Evolutionary conservation across 345 rosid genomes (phyloP).

Genomic region (Gossypium bickii): DNA sequence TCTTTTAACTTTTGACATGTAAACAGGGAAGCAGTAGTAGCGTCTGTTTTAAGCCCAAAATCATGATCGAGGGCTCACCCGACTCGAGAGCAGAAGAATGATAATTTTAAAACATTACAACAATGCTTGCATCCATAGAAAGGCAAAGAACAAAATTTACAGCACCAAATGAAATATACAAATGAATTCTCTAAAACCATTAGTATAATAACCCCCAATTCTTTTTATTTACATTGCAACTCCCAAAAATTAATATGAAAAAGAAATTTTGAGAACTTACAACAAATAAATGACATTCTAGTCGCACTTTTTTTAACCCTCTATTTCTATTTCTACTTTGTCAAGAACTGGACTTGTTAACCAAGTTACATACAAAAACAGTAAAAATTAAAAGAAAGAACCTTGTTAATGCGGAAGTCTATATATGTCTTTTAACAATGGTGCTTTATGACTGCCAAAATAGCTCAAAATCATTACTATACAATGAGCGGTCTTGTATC

Average conservation of each 20-base stretch:
- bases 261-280: neutral
- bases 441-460: conserved; percentile 94
- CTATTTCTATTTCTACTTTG: conserved; percentile 28
- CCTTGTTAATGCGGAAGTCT: conserved; percentile 18
- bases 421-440: neutral
- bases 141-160: too few species aligned
- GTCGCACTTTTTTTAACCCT: neutral
- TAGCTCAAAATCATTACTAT: conserved; percentile 76
- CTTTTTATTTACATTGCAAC: conserved; percentile 25
- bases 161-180: neutral
- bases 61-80: too few species aligned
- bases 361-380: conserved; percentile 25
- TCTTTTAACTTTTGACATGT: too few species aligned
- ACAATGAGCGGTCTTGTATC: conserved; percentile 98
- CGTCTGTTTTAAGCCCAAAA: too few species aligned
- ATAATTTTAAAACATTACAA: too few species aligned
- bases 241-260: neutral
- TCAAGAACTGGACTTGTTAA: conserved; percentile 20
- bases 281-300: conserved; percentile 27
- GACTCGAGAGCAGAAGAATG: too few species aligned
- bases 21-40: too few species aligned
- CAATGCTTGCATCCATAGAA: too few species aligned
- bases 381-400: conserved; percentile 5
- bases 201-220: conserved; percentile 1
- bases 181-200: conserved; percentile 5